Percentiles rank a stretch among this genome's conserved stretches.
Evolutionary conservation across 2,329 filamentous ascomycete species (phyloP).

Genomic region (Eutypella sp.): DNA sequence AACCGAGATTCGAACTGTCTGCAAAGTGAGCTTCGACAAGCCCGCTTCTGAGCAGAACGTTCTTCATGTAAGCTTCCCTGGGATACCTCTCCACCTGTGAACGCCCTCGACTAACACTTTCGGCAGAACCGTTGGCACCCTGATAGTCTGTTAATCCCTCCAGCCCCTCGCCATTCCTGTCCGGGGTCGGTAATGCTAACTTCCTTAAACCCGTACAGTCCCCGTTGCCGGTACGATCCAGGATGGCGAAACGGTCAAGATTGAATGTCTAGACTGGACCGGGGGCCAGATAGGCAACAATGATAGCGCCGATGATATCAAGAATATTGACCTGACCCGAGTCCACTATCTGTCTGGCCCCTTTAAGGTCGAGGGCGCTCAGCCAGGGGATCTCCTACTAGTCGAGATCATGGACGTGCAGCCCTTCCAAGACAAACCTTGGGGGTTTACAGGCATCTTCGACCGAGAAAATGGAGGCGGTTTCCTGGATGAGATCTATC

Average conservation of each 20-base stretch:
- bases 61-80: conserved; percentile 58
- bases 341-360: conserved; percentile 88
- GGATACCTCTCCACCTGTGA: conserved; percentile 8
- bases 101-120: conserved; percentile 3
- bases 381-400: conserved; percentile 78
- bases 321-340: conserved; percentile 75
- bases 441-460: conserved; percentile 88
- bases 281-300: conserved; percentile 84
- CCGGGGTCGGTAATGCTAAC: too few relatives aligned
- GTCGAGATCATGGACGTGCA: conserved; percentile 94
- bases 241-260: conserved; percentile 84
- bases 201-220: conserved; percentile 49
- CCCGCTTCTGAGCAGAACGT: conserved; percentile 64
- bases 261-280: conserved; percentile 84
- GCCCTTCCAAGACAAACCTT: conserved; percentile 77
- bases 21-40: conserved; percentile 68
- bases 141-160: conserved; percentile 68
- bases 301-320: conserved; percentile 83
- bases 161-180: too few relatives aligned
- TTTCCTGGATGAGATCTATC: conserved; percentile 83
- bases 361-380: conserved; percentile 78
- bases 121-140: conserved; percentile 89
- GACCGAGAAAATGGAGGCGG: conserved; percentile 78
- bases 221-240: conserved; percentile 69
- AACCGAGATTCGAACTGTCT: conserved; percentile 60